Conservation (phyloP, 2,329 filamentous ascomycete species). For the Davidsoniella neocaledoniae region DNA sequence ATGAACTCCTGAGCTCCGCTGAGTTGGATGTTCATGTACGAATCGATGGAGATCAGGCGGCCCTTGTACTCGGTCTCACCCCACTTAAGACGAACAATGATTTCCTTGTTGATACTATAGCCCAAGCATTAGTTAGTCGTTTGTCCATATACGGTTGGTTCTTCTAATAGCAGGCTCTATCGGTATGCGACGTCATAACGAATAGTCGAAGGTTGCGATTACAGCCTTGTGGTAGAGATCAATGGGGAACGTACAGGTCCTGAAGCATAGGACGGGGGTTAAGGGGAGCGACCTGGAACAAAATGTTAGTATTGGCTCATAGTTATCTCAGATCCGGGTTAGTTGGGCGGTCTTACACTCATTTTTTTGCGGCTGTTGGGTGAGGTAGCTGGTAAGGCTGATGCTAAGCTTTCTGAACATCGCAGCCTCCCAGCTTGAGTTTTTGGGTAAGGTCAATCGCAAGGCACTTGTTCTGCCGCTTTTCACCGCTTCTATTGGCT, state of each 20-base stretch:
- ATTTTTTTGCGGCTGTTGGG: constrained; percentile 8
- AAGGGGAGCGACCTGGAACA: constrained; percentile 57
- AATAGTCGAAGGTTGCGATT: background rate
- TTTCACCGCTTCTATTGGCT: constrained; percentile 2
- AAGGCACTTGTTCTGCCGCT: constrained; percentile 5
- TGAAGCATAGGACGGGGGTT: constrained; percentile 97
- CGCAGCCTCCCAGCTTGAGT: constrained; percentile 6
- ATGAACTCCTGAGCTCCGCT: constrained; percentile 84
- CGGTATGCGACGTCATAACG: background rate
- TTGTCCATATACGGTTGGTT: background rate
- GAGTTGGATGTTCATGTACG: constrained; percentile 98
- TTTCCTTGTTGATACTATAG: constrained; percentile 65
- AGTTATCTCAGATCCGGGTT: background rate
- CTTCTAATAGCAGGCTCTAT: background rate
- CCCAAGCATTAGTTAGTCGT: background rate
- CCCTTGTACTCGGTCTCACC: constrained; percentile 96
- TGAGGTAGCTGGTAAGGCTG: constrained; percentile 4
- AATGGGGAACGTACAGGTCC: constrained; percentile 48
- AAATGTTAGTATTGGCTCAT: background rate
- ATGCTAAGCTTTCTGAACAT: constrained; percentile 2
- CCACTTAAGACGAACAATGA: constrained; percentile 93
- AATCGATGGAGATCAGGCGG: constrained; percentile 78
- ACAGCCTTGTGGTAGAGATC: background rate
- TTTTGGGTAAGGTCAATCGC: constrained; percentile 3
- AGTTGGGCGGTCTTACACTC: constrained; percentile 3